Evolutionary conservation across 768 basidiomycete genomes (phyloP), one percentile per base, ranked within the genome.

Genomic region (Podaxis sp.): DNA sequence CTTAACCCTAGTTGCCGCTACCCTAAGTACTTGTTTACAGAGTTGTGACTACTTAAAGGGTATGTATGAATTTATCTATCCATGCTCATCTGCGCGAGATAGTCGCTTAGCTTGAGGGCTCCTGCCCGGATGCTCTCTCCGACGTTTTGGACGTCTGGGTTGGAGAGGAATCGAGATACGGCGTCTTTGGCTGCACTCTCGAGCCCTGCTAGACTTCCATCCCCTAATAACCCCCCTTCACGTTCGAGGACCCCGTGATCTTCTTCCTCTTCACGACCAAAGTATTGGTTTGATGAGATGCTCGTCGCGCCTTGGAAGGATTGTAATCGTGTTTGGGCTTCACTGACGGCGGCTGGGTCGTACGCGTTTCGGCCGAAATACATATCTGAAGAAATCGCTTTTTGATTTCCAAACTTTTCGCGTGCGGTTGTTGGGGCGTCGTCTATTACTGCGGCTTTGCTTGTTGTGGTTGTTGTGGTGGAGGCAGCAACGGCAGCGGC

Each of bases 381-480:
- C 92, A 95, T 95, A 71, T 99, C 97, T 3, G 95, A 96, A 4
- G 96, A 98, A 73, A 99, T 99, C 59, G 86, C 95, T 72, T 98
- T 99, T 73, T 99, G 97, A 63, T 71, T 74, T 2, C 94, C 93
- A 73, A 99, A 99, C 69, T 92, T 93, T 7, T 96, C 90, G 62
- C 95, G 87, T 1, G 97, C 96, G 17, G 84, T 85, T 4, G 87
- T 95, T 0, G 88, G 87, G 28, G 87, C 78, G 57, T 92, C 86
- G 56, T 87, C 89, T 4, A 52, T 72, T 2, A 75, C 71, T 3
- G 76, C 65, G 6, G 70, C 69, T 22, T 64, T 70, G 19, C 75
- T 77, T 17, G 79, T 74, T 62, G 73, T 75, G 4, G 73, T 62
- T 1, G 73, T 46, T 7, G 72, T 65, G 26, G 74, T 61, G 30